Evolutionary conservation across 768 basidiomycete species (phyloP).

Genomic region (Agaricus sinodeliciosus): DNA sequence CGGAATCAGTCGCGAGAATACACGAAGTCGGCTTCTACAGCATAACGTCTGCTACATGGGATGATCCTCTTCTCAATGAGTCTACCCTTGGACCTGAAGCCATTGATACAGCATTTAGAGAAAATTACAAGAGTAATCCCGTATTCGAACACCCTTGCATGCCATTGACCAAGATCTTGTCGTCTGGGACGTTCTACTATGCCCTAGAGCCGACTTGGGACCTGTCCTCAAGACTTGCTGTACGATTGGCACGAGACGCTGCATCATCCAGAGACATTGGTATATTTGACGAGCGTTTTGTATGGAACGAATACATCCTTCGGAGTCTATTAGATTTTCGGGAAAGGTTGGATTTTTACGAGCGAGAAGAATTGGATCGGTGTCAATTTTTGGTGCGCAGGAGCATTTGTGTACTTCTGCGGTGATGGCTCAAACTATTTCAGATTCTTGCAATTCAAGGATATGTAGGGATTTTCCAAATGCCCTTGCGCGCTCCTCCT

Average conservation of each 20-base stretch:
- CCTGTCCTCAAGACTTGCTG: conserved; percentile 74
- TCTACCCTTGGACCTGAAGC: conserved; percentile 50
- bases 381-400: conserved; percentile 78
- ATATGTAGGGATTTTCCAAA: conserved; percentile 76
- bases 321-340: conserved; percentile 86
- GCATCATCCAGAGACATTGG: conserved; percentile 39
- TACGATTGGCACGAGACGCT: conserved; percentile 52
- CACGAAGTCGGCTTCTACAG: conserved; percentile 88
- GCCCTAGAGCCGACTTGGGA: conserved; percentile 83
- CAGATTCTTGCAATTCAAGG: conserved; percentile 93
- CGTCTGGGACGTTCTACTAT: conserved; percentile 92
- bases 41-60: conserved; percentile 79
- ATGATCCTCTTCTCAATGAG: conserved; percentile 56
- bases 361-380: conserved; percentile 69
- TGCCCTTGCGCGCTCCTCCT: conserved; percentile 72
- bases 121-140: conserved; percentile 41
- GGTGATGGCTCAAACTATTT: conserved; percentile 7
- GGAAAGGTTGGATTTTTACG: conserved; percentile 60
- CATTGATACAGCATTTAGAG: conserved; percentile 40
- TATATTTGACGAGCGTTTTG: conserved; percentile 78
- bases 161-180: conserved; percentile 85
- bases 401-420: conserved; percentile 8
- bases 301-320: conserved; percentile 94
- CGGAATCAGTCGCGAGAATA: conserved; percentile 75
- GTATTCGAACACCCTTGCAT: conserved; percentile 87